These are phyloP conservation scores for Platanthera zijinensis DNA, from an alignment of 106 monocot genomes.

Conservation along the genomic window DNA sequence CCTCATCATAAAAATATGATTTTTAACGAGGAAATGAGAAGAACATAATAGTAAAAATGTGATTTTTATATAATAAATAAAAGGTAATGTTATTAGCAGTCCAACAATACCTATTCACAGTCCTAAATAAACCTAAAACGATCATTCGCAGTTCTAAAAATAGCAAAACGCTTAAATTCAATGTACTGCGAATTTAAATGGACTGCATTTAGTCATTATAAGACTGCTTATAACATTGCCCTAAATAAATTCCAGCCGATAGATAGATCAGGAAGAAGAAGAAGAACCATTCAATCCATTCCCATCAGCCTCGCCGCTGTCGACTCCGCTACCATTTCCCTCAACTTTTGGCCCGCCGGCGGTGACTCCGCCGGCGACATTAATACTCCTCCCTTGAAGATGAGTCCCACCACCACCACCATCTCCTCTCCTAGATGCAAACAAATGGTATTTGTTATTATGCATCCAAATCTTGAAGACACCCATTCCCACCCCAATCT, in stretches of 20 bases:
- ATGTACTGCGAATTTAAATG: too few relatives aligned
- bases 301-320: neutral
- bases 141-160: too few relatives aligned
- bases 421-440: neutral
- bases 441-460: constrained; percentile 73
- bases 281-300: constrained; percentile 7
- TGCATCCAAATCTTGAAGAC: constrained; percentile 96
- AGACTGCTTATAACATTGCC: too few relatives aligned
- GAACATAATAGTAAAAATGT: neutral
- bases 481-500: constrained; percentile 51
- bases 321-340: neutral
- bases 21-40: neutral
- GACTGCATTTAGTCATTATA: too few relatives aligned
- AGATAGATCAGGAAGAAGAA: neutral
- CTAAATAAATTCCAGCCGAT: too few relatives aligned
- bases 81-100: too few relatives aligned
- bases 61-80: neutral
- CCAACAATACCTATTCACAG: too few relatives aligned
- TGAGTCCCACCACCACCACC: neutral
- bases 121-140: too few relatives aligned
- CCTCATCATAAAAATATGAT: neutral
- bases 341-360: neutral
- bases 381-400: too few relatives aligned
- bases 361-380: neutral
- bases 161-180: too few relatives aligned